phyloP scores from a whole-genome alignment of 768 basidiomycete genomes.

The Leccinum ochraceum region DNA sequence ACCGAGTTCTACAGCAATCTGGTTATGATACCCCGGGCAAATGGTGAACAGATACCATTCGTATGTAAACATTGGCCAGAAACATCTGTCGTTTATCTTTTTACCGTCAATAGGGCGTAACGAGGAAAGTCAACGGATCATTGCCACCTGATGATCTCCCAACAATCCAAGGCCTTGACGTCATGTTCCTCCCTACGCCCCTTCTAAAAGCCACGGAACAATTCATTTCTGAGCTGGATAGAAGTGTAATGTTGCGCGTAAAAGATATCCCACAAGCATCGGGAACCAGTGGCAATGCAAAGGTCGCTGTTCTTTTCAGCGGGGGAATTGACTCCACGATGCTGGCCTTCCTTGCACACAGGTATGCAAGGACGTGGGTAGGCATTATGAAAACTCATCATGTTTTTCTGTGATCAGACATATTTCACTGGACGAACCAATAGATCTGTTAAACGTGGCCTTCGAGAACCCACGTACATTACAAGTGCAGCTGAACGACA shows the following conservation, averaged over 20 bases:
- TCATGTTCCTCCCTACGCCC: constrained; percentile 34
- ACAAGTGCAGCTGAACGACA: constrained; percentile 46
- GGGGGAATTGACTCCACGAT: constrained; percentile 95
- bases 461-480: constrained; percentile 94
- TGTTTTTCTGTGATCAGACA: constrained; percentile 47
- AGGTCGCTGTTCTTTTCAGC: constrained; percentile 88
- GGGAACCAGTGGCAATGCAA: constrained; percentile 40
- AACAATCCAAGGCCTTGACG: constrained; percentile 21
- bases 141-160: constrained; percentile 48
- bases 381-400: background rate
- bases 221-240: constrained; percentile 55
- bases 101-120: constrained; percentile 40
- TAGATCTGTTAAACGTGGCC: constrained; percentile 91
- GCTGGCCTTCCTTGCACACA: constrained; percentile 77
- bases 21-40: constrained; percentile 23
- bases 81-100: constrained; percentile 1
- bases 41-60: constrained; percentile 18
- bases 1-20: constrained; percentile 22
- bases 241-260: constrained; percentile 69
- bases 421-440: constrained; percentile 73
- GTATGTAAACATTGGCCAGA: constrained; percentile 18
- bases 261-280: constrained; percentile 62
- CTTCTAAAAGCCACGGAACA: constrained; percentile 43
- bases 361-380: constrained; percentile 40
- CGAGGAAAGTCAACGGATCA: constrained; percentile 45